These are phyloP conservation scores for Entomortierella beljakovae DNA, from an alignment of 192 early-diverging fungal genomes.

Conservation along the genomic window DNA sequence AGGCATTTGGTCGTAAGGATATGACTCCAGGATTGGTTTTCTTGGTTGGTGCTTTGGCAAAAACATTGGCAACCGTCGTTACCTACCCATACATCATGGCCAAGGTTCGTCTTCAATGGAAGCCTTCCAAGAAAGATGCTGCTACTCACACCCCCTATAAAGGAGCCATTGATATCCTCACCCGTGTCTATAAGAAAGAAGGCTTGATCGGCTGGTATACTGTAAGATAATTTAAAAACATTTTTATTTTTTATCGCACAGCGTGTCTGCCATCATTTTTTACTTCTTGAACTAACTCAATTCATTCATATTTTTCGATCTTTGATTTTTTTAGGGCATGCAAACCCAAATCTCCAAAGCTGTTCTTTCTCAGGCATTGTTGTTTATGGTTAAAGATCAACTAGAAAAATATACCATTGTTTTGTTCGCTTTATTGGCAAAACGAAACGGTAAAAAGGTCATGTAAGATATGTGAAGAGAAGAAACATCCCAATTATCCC, in stretches of 20 bases:
- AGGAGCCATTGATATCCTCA: constrained; percentile 86
- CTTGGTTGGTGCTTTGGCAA: constrained; percentile 91
- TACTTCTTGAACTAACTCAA: not conserved
- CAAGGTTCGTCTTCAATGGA: constrained; percentile 96
- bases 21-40: constrained; percentile 90
- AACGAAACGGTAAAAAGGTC: constrained; percentile 4
- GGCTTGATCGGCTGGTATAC: constrained; percentile 95
- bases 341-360: constrained; percentile 97
- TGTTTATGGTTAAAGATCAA: constrained; percentile 97
- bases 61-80: constrained; percentile 88
- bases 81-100: constrained; percentile 99
- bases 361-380: constrained; percentile 98
- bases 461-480: not conserved
- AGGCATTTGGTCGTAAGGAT: constrained; percentile 58
- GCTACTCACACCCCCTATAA: constrained; percentile 72
- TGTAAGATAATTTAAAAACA: constrained; percentile 60
- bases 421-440: constrained; percentile 62
- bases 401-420: constrained; percentile 79
- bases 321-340: constrained; percentile 78
- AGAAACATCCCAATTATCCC: not conserved
- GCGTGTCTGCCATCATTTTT: not conserved
- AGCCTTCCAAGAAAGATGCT: constrained; percentile 71
- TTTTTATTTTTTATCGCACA: constrained; percentile 4
- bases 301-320: constrained; percentile 2
- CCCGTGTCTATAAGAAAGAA: constrained; percentile 80